phyloP scores from a whole-genome alignment of 202 grass and related monocot genomes.

The Schoenoplectus tabernaemontani region DNA sequence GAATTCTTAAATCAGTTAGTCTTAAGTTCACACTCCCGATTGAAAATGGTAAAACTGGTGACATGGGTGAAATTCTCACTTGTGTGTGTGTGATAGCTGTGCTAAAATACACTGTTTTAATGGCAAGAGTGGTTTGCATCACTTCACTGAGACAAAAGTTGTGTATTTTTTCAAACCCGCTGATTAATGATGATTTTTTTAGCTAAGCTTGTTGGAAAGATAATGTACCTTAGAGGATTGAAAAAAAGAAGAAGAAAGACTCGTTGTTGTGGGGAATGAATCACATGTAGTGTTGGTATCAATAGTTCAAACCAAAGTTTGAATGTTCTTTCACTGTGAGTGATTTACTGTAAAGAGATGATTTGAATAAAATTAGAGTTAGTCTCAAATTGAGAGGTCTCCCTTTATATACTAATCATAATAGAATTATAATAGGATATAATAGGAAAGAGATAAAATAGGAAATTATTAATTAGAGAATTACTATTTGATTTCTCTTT shows the following conservation, averaged over 20 bases:
- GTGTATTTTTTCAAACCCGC: constrained; percentile 55
- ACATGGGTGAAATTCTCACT: constrained; percentile 37
- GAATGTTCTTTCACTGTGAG: constrained; percentile 20
- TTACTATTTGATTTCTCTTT: too few species aligned
- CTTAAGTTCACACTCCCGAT: constrained; percentile 49
- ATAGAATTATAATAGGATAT: too few species aligned
- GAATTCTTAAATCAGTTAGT: constrained; percentile 60
- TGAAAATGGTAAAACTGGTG: constrained; percentile 18
- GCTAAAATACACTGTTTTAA: constrained; percentile 4
- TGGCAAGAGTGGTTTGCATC: constrained; percentile 25
- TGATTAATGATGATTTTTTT: constrained; percentile 41
- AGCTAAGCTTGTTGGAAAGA: constrained; percentile 40
- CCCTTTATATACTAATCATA: too few species aligned
- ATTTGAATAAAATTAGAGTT: too few species aligned
- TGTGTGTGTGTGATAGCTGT: constrained; percentile 50
- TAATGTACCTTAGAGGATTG: constrained; percentile 41
- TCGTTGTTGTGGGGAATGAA: constrained; percentile 50
- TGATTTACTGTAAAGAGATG: too few species aligned
- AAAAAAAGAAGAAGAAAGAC: constrained; percentile 57
- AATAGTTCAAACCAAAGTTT: constrained; percentile 37
- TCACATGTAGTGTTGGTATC: constrained; percentile 52
- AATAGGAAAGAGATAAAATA: too few species aligned
- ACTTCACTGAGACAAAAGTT: constrained; percentile 50
- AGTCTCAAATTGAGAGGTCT: too few species aligned
- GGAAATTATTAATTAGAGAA: too few species aligned